Conservation (phyloP, 169 alveolate genomes). For the Theileria luwenshuni region DNA sequence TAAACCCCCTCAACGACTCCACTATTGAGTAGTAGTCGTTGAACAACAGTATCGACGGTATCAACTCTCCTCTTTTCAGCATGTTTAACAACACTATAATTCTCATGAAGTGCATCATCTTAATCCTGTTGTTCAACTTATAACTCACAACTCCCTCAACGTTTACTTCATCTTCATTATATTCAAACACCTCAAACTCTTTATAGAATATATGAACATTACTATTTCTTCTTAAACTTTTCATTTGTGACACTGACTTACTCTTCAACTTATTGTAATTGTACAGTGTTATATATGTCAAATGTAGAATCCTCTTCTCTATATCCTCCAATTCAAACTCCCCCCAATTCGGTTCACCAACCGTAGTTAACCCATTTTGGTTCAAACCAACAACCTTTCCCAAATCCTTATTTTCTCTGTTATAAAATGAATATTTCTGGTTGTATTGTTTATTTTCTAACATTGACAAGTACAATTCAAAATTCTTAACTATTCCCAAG, state of each 20-base stretch:
- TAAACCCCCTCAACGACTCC: not conserved
- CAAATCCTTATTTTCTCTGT: not conserved
- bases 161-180: not conserved
- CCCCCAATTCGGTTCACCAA: not conserved
- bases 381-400: not conserved
- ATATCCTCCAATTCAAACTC: not conserved
- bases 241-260: not conserved
- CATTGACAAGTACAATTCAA: conserved; percentile 11
- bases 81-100: conserved; percentile 1
- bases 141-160: not conserved
- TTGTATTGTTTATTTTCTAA: not conserved
- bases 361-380: not conserved
- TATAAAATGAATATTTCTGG: conserved; percentile 3
- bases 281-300: not conserved
- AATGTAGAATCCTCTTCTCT: not conserved
- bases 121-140: conserved; percentile 1
- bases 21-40: not conserved
- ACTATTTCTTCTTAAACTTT: not conserved
- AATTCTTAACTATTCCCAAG: conserved; percentile 18
- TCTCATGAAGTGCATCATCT: conserved; percentile 15
- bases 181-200: not conserved
- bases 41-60: conserved; percentile 20
- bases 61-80: conserved; percentile 19
- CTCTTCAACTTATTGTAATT: not conserved
- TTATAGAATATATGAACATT: conserved; percentile 14